Base-by-base conservation (phyloP, 2,329 filamentous ascomycete genomes). In the Xylariaceae sp. region DNA sequence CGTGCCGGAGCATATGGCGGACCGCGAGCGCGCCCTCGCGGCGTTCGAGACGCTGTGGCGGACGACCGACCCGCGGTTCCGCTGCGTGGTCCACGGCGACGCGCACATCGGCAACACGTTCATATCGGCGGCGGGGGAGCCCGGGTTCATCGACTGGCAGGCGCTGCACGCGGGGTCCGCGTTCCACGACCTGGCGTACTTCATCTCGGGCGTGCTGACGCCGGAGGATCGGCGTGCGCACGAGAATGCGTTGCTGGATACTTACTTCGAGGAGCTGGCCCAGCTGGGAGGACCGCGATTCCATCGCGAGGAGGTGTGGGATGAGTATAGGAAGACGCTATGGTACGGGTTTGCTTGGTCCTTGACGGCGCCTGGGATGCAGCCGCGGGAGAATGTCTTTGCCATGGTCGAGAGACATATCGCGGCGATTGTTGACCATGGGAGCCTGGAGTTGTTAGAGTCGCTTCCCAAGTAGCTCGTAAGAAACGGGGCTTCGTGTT, bases 171-270 rank as follows among this genome's bases (percentile, higher is more conserved):
- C 62, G 39, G 61, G 62, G 22, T 61, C 59, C 3, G 54, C 55
- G 8, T 63, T 67, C 44, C 64, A 66, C 43, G 64, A 67, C 39
- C 45, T 66, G 13, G 49, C 57, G 1, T 67, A 66, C 47, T 64
- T 60, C 44, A 44, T 66, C 29, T 55, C 44, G 3, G 56, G 61
- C 22, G 55, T 61, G 6, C 48, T 67, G 9, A 55, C 48, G 22
- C 34, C 63, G 26, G 57, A 62, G 43, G 61, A 64, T 36, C 55
- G 64, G 28, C 53, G 63, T 15, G 47, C 50, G 16, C 54, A 62
- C 41, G 63, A 66, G 49, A 53, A 53, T 41, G 50, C 57, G 9
- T 49, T 65, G 19, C 38, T 66, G 3, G 56, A 60, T 26, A 57
- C 64, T 40, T 66, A 67, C 47, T 50, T 64, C 3, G 44, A 39